A percentile compares a stretch with the other conserved stretches of the same genome.
These are phyloP conservation scores for Agrocybe pediades DNA, from an alignment of 768 basidiomycete species.

Conservation along the genomic window DNA sequence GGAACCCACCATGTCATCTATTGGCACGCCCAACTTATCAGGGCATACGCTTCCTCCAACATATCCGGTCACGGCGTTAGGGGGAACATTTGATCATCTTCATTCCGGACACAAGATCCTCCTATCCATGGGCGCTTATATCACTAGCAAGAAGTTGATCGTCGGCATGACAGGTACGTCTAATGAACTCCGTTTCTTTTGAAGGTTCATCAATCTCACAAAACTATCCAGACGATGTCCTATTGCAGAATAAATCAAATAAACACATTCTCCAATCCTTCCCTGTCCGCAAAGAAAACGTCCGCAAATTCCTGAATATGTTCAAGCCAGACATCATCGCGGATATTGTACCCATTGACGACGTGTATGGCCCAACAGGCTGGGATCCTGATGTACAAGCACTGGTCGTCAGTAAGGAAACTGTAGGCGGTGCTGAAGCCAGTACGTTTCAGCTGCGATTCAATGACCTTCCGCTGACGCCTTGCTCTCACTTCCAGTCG, in stretches of 20 bases:
- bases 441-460: slow-evolving; percentile 49
- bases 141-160: slow-evolving; percentile 78
- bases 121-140: slow-evolving; percentile 88
- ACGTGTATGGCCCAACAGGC: slow-evolving; percentile 91
- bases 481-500: slow-evolving; percentile 47
- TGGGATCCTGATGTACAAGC: slow-evolving; percentile 89
- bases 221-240: slow-evolving; percentile 54
- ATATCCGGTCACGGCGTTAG: slow-evolving; percentile 78
- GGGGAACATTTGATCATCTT: slow-evolving; percentile 97
- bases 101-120: slow-evolving; percentile 98
- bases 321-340: slow-evolving; percentile 68
- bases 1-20: slow-evolving; percentile 15
- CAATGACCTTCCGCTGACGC: neutral
- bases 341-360: slow-evolving; percentile 73
- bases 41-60: slow-evolving; percentile 23
- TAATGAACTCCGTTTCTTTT: slow-evolving; percentile 2
- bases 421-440: slow-evolving; percentile 69
- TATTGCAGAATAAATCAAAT: slow-evolving; percentile 74
- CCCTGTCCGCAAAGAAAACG: slow-evolving; percentile 50
- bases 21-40: slow-evolving; percentile 9
- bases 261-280: slow-evolving; percentile 68
- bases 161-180: slow-evolving; percentile 82
- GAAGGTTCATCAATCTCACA: slow-evolving; percentile 11
- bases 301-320: slow-evolving; percentile 68
- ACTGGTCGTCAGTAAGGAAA: slow-evolving; percentile 91